Evolutionary conservation across 306 rosid species (phyloP).

Genomic region (Vachellia pachyceras): DNA sequence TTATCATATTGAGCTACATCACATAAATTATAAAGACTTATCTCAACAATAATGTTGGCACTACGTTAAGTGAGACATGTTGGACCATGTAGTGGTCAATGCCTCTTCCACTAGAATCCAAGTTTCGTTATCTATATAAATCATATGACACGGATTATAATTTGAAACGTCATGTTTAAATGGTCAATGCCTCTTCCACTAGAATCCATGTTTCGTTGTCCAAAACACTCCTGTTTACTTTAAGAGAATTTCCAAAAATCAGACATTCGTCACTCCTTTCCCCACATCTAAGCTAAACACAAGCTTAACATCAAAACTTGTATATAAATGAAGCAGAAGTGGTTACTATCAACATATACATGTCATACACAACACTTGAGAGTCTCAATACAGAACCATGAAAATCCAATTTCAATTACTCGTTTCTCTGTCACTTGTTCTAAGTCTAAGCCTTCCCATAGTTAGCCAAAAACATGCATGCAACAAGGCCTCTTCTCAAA

Average conservation of each 20-base stretch:
- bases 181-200: too few relatives aligned
- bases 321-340: constrained; percentile 43
- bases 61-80: not conserved
- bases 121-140: too few relatives aligned
- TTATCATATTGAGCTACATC: constrained; percentile 28
- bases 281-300: not conserved
- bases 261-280: not conserved
- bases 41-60: not conserved
- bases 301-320: constrained; percentile 1
- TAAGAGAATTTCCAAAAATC: too few relatives aligned
- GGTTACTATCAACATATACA: not conserved
- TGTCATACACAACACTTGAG: not conserved
- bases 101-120: too few relatives aligned
- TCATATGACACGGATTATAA: too few relatives aligned
- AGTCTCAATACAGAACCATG: constrained; percentile 36
- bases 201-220: too few relatives aligned
- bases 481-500: constrained; percentile 41
- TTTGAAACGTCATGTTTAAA: too few relatives aligned
- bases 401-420: constrained; percentile 34
- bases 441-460: constrained; percentile 29
- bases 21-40: not conserved
- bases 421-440: constrained; percentile 33
- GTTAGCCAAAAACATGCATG: constrained; percentile 66
- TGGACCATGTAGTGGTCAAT: not conserved
- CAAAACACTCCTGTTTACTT: too few relatives aligned